Evolutionary conservation across 106 monocot species (phyloP).

Genomic region (Triglochin maritima): DNA sequence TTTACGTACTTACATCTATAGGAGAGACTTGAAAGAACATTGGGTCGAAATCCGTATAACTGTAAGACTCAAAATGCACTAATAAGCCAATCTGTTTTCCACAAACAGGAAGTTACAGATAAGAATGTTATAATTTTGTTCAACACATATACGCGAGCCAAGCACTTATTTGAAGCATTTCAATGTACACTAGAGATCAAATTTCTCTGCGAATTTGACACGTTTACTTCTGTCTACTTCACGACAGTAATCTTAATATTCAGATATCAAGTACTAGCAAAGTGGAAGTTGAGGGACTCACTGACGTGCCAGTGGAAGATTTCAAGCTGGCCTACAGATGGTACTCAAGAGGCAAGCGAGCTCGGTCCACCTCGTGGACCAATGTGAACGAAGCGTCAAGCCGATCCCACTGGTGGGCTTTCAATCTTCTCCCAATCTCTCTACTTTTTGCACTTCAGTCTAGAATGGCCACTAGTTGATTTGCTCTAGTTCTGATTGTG

Average conservation of each 20-base stretch:
- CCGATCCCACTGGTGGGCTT: slow-evolving; percentile 78
- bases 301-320: slow-evolving; percentile 27
- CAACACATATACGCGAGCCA: too few relatives aligned
- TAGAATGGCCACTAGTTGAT: slow-evolving; percentile 36
- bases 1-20: too few relatives aligned
- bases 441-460: neutral
- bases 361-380: slow-evolving; percentile 74
- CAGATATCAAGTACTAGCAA: slow-evolving; percentile 29
- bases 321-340: slow-evolving; percentile 40
- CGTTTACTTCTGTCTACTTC: neutral
- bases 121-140: too few relatives aligned
- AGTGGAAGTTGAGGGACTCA: slow-evolving; percentile 66
- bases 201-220: neutral
- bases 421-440: slow-evolving; percentile 4
- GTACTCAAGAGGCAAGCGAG: slow-evolving; percentile 46
- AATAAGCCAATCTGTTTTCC: too few relatives aligned
- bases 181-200: too few relatives aligned
- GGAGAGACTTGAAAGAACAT: too few relatives aligned
- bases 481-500: slow-evolving; percentile 48
- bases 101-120: too few relatives aligned
- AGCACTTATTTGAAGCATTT: too few relatives aligned
- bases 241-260: slow-evolving; percentile 38
- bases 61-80: too few relatives aligned
- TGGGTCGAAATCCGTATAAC: too few relatives aligned
- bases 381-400: slow-evolving; percentile 77